Evolutionary conservation across 768 basidiomycete species (phyloP).

Genomic region (Phlebiopsis flavidoalba): DNA sequence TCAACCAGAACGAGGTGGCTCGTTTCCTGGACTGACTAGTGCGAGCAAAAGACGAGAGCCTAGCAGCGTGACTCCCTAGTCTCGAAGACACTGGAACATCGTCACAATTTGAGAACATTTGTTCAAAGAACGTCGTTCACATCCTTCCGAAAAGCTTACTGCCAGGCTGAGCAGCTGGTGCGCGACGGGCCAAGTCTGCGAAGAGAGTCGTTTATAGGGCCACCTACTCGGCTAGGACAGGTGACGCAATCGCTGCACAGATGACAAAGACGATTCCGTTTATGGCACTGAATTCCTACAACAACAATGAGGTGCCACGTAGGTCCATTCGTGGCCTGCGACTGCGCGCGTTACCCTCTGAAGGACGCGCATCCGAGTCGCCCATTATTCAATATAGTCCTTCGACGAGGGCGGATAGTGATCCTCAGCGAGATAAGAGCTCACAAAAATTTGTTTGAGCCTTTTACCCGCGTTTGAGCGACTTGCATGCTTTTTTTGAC

Average conservation of each 20-base stretch:
- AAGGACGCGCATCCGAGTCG: background rate
- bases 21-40: background rate
- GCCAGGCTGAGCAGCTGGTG: too few relatives aligned
- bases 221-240: background rate
- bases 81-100: background rate
- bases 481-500: background rate
- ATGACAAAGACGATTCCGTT: background rate
- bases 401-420: background rate
- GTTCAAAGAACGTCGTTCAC: background rate
- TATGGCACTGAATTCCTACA: background rate
- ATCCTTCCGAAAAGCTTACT: background rate
- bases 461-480: background rate
- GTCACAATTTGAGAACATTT: background rate
- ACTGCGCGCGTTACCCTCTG: background rate
- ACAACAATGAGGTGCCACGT: background rate
- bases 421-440: background rate
- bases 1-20: background rate
- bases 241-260: too few relatives aligned
- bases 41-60: background rate
- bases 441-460: background rate
- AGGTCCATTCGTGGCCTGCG: background rate
- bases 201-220: background rate
- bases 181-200: background rate
- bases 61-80: background rate
- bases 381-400: background rate